Evolutionary conservation across 2,329 filamentous ascomycete species (phyloP).

Genomic region (Aureobasidium subglaciale): DNA sequence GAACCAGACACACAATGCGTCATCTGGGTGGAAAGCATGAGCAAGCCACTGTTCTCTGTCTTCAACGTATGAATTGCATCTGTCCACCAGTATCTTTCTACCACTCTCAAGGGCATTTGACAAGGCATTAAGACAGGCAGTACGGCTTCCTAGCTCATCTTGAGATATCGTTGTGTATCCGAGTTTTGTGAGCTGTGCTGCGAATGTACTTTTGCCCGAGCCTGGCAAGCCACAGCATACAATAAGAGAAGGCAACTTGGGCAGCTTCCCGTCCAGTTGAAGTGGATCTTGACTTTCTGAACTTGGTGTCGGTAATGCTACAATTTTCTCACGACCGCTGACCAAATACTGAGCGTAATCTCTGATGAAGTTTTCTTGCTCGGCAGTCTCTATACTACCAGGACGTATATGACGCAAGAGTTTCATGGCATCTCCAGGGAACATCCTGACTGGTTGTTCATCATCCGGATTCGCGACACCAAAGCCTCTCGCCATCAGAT

Average conservation of each 20-base stretch:
- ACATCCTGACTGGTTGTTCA: neutral
- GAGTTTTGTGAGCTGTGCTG: neutral
- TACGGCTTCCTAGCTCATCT: slow-evolving; percentile 13
- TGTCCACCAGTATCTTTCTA: slow-evolving; percentile 9
- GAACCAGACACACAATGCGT: slow-evolving; percentile 10
- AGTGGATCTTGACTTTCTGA: neutral
- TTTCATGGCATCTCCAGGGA: slow-evolving; percentile 8
- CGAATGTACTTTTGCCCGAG: slow-evolving; percentile 16
- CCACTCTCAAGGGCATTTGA: neutral
- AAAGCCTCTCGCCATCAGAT: slow-evolving; percentile 14
- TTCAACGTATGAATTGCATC: slow-evolving; percentile 12
- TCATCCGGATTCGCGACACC: neutral
- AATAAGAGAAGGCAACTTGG: slow-evolving; percentile 1
- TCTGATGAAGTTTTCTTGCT: slow-evolving; percentile 14
- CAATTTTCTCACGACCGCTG: neutral
- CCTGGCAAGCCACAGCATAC: slow-evolving; percentile 16
- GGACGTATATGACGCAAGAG: slow-evolving; percentile 16
- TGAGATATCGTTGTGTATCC: slow-evolving; percentile 11
- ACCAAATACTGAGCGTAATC: slow-evolving; percentile 7
- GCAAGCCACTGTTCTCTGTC: slow-evolving; percentile 13
- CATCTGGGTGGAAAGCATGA: neutral
- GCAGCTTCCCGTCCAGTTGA: neutral
- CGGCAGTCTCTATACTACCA: slow-evolving; percentile 16
- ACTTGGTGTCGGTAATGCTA: neutral
- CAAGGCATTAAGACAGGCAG: slow-evolving; percentile 12